These are phyloP conservation scores for Cylindrotheca closterium DNA, from an alignment of 108 stramenopile species.

Conservation along the genomic window DNA sequence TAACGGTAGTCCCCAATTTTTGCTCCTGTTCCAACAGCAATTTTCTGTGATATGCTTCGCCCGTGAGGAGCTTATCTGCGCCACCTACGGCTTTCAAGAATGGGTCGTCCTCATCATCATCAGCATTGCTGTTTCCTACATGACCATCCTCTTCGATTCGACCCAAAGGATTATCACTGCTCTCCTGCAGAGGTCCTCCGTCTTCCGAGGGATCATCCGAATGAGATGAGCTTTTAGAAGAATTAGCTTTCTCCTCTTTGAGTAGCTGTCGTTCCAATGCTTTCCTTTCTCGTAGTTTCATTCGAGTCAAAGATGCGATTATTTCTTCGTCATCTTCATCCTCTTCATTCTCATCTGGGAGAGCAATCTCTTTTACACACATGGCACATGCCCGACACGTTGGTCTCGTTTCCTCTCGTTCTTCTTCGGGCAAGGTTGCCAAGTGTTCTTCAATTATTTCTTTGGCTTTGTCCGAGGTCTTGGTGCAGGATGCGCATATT, in stretches of 20 bases:
- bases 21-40: conserved; percentile 38
- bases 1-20: not conserved
- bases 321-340: conserved; percentile 38
- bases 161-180: not conserved
- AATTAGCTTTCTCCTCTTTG: conserved; percentile 32
- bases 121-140: conserved; percentile 17
- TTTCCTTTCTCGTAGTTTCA: conserved; percentile 64
- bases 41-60: conserved; percentile 77
- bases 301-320: conserved; percentile 36
- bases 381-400: conserved; percentile 58
- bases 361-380: conserved; percentile 73
- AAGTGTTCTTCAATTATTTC: conserved; percentile 38
- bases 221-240: not conserved
- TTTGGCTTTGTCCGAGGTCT: conserved; percentile 45
- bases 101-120: conserved; percentile 76
- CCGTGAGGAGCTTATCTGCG: conserved; percentile 65
- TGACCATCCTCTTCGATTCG: not conserved
- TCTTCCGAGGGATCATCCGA: conserved; percentile 11
- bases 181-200: not conserved
- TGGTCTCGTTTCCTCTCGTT: conserved; percentile 1
- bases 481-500: conserved; percentile 71
- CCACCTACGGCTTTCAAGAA: conserved; percentile 83
- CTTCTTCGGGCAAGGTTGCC: conserved; percentile 1
- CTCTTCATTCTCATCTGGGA: conserved; percentile 61
- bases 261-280: conserved; percentile 60